A percentile compares a stretch with the other conserved stretches of the same genome.
These are phyloP conservation scores for Phytophthora sansomeana DNA, from an alignment of 352 stramenopile genomes.

Conservation along the genomic window DNA sequence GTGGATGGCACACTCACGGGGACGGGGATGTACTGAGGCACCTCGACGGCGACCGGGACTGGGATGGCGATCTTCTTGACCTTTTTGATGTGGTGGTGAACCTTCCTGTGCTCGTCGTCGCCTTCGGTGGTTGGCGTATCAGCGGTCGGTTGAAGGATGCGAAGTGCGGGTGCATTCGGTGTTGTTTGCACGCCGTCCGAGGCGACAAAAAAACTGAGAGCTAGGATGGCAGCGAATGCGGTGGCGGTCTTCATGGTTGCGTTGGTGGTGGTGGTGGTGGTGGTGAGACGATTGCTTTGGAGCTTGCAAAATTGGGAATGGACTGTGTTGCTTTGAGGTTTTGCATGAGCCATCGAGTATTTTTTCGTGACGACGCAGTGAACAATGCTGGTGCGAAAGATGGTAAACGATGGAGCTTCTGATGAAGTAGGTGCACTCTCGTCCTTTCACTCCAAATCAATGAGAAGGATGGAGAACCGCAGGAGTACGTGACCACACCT, in stretches of 20 bases:
- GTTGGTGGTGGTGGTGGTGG: neutral
- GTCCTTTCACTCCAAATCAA: neutral
- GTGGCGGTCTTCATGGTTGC: conserved; percentile 25
- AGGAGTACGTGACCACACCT: neutral
- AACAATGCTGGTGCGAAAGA: conserved; percentile 1
- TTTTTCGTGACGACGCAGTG: neutral
- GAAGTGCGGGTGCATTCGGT: conserved; percentile 8
- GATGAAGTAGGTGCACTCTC: neutral
- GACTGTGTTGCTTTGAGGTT: neutral
- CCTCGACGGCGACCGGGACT: conserved; percentile 33
- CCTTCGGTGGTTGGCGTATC: conserved; percentile 16
- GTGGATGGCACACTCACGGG: conserved; percentile 31
- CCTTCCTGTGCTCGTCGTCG: conserved; percentile 18
- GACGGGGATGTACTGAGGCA: conserved; percentile 39
- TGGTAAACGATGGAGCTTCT: neutral
- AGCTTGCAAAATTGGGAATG: conserved; percentile 8
- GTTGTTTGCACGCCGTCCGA: conserved; percentile 9
- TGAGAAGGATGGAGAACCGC: neutral
- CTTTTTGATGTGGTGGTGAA: conserved; percentile 32
- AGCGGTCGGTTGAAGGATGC: conserved; percentile 8
- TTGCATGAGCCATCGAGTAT: neutral
- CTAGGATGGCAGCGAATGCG: conserved; percentile 21
- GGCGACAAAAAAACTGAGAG: conserved; percentile 20
- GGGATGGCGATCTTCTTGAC: conserved; percentile 47
- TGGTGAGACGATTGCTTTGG: neutral